phyloP scores from a whole-genome alignment of 768 basidiomycete genomes.

The Leccinellum luteum region DNA sequence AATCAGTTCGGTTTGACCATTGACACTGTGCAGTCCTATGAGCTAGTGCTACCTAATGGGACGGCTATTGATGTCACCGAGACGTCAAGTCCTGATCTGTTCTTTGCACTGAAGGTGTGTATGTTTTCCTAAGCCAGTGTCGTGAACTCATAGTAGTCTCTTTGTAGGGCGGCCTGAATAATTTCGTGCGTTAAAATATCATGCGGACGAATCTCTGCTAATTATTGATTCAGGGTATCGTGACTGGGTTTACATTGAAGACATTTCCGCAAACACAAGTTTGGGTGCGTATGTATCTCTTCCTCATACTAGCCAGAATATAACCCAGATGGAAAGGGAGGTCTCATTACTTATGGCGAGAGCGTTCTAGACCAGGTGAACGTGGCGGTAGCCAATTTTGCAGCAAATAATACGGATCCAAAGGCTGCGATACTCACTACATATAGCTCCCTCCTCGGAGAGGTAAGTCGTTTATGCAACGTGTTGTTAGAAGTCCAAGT shows the following conservation, averaged over 20 bases:
- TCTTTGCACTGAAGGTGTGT: constrained; percentile 44
- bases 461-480: not conserved
- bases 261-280: constrained; percentile 54
- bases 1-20: constrained; percentile 59
- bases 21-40: constrained; percentile 53
- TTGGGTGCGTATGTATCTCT: constrained; percentile 45
- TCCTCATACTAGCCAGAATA: not conserved
- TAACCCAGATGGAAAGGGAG: constrained; percentile 40
- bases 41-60: constrained; percentile 51
- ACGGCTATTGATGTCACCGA: constrained; percentile 36
- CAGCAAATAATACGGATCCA: constrained; percentile 15
- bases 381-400: constrained; percentile 21
- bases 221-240: constrained; percentile 43
- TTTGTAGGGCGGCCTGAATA: constrained; percentile 57
- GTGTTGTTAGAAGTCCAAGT: not conserved
- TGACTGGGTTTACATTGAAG: constrained; percentile 55
- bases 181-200: constrained; percentile 39
- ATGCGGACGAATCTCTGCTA: not conserved
- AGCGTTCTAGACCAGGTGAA: constrained; percentile 10
- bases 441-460: constrained; percentile 30
- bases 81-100: constrained; percentile 36
- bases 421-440: constrained; percentile 40
- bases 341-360: constrained; percentile 36
- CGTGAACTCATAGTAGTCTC: not conserved
- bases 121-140: not conserved